Evolutionary conservation across 305 asterid genomes (phyloP).

Genomic region (Fraxinus platypoda): DNA sequence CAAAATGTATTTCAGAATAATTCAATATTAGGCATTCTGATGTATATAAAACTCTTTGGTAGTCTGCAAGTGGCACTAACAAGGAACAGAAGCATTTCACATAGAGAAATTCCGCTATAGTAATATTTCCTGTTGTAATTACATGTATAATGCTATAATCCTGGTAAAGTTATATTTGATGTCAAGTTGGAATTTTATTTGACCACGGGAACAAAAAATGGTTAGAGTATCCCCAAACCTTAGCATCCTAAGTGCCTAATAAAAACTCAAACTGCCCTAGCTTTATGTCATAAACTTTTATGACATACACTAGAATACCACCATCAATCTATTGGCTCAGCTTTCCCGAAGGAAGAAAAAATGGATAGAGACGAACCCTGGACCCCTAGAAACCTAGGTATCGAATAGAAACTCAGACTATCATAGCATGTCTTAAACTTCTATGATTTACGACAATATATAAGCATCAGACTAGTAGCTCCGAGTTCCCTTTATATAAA

Average conservation of each 20-base stretch:
- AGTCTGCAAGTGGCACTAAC: background rate
- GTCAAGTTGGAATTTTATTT: background rate
- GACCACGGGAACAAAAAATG: background rate
- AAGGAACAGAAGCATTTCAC: background rate
- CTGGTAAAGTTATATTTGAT: background rate
- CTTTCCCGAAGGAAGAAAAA: background rate
- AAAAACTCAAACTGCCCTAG: background rate
- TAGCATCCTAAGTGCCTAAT: background rate
- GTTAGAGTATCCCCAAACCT: background rate
- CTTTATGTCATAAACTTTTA: background rate
- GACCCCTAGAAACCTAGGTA: background rate
- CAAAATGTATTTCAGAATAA: background rate
- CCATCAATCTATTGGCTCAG: background rate
- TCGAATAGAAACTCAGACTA: background rate
- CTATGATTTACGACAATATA: background rate
- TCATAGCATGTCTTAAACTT: background rate
- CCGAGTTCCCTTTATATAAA: background rate
- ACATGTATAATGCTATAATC: background rate
- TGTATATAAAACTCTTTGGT: background rate
- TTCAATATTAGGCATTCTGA: background rate
- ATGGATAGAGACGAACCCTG: background rate
- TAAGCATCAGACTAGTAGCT: background rate
- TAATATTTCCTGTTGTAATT: background rate
- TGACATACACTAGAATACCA: background rate
- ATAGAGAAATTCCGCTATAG: background rate